A percentile compares a stretch with the other conserved stretches of the same genome.
Evolutionary conservation across 148 eudicot genomes (phyloP).

Genomic region (Persicaria tinctoria): DNA sequence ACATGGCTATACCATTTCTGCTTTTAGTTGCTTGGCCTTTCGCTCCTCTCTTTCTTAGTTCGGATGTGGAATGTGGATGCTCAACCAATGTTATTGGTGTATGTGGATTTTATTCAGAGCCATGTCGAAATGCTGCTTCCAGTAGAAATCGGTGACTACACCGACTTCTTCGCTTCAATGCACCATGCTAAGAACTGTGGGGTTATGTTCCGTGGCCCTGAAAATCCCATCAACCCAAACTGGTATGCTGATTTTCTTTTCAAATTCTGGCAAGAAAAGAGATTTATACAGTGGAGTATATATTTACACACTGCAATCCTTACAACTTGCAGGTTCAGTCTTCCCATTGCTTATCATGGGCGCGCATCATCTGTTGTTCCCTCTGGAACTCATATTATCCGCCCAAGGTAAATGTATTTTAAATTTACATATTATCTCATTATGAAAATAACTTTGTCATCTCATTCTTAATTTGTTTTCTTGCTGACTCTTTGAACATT

Average conservation of each 20-base stretch:
- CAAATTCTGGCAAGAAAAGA: slow-evolving; percentile 11
- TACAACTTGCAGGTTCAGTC: slow-evolving; percentile 57
- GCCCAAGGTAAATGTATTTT: slow-evolving; percentile 61
- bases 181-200: slow-evolving; percentile 16
- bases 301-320: background rate
- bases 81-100: background rate
- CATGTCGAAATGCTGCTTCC: slow-evolving; percentile 10
- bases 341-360: slow-evolving; percentile 98
- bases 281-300: slow-evolving; percentile 5
- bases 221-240: slow-evolving; percentile 61
- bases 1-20: background rate
- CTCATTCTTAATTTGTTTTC: slow-evolving; percentile 2
- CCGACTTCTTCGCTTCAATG: slow-evolving; percentile 91
- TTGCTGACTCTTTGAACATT: background rate
- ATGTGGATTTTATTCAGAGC: background rate
- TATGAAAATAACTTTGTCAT: background rate
- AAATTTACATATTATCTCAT: background rate
- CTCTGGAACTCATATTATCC: slow-evolving; percentile 79
- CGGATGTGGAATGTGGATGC: background rate
- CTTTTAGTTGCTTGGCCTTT: slow-evolving; percentile 20
- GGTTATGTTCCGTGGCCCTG: slow-evolving; percentile 59
- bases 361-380: slow-evolving; percentile 89
- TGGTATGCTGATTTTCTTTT: slow-evolving; percentile 35
- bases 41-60: slow-evolving; percentile 1
- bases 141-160: slow-evolving; percentile 47